These are phyloP conservation scores for Chlorokybus atmophyticus DNA, from an alignment of 139 green algal genomes.

Conservation along the genomic window DNA sequence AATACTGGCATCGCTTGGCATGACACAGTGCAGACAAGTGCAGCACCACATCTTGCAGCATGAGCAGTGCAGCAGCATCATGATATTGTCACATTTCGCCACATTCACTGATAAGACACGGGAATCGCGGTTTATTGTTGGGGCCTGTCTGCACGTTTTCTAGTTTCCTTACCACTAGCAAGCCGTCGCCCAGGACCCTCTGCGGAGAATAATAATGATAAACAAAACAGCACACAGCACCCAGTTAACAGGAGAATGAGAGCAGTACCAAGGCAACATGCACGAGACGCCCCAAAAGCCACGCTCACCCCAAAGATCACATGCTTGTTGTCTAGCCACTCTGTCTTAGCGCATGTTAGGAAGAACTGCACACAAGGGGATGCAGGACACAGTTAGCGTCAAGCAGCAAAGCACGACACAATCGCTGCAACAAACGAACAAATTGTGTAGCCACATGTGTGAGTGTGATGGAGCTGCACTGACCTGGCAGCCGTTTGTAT, in stretches of 20 bases:
- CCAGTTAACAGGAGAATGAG: not conserved
- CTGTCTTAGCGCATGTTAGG: conserved; percentile 78
- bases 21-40: no score
- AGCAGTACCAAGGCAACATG: not conserved
- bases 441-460: no score
- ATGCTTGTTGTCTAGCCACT: conserved; percentile 95
- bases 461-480: not conserved
- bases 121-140: conserved; percentile 74
- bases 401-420: no score
- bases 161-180: conserved; percentile 86
- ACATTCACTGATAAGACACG: conserved; percentile 68
- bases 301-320: conserved; percentile 65
- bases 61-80: no score
- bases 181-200: conserved; percentile 64
- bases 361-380: no score
- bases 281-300: conserved; percentile 3
- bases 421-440: no score
- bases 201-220: no score
- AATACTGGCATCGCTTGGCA: no score
- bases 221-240: no score
- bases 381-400: no score
- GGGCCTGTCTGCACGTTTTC: conserved; percentile 71
- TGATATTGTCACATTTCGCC: conserved; percentile 72
- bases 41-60: no score
- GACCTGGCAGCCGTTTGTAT: conserved; percentile 45